These are phyloP conservation scores for Globisporangium polare DNA, from an alignment of 352 stramenopile genomes.

Conservation along the genomic window DNA sequence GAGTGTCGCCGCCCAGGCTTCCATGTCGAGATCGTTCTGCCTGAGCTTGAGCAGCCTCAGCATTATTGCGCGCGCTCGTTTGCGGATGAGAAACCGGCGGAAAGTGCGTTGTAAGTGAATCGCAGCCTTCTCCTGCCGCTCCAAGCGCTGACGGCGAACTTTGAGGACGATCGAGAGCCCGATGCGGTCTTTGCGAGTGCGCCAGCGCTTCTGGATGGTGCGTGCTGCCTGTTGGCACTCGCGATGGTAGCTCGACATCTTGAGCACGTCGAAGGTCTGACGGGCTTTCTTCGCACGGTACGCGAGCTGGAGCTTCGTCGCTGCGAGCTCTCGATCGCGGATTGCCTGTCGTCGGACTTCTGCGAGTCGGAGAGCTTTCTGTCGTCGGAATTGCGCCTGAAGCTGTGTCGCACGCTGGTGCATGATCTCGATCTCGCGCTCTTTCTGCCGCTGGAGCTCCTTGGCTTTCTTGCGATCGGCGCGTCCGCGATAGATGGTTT, in stretches of 20 bases:
- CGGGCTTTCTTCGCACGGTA: conserved; percentile 50
- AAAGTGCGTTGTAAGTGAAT: conserved; percentile 44
- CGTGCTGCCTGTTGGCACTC: conserved; percentile 33
- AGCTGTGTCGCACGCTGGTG: conserved; percentile 42
- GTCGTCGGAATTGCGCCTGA: conserved; percentile 48
- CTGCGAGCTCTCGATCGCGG: conserved; percentile 35
- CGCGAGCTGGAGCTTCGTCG: conserved; percentile 51
- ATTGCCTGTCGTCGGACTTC: conserved; percentile 23
- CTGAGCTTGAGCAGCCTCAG: conserved; percentile 36
- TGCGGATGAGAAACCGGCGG: conserved; percentile 40
- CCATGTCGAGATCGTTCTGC: conserved; percentile 50
- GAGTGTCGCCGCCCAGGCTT: conserved; percentile 59
- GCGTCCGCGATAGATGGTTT: conserved; percentile 52
- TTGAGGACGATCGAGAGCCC: conserved; percentile 36
- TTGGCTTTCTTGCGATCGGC: conserved; percentile 39
- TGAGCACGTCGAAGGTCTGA: conserved; percentile 35
- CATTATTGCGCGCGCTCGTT: conserved; percentile 41
- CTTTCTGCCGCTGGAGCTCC: conserved; percentile 27
- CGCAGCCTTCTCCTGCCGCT: conserved; percentile 30
- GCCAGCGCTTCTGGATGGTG: conserved; percentile 53
- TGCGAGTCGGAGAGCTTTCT: conserved; percentile 28
- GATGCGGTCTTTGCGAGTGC: conserved; percentile 38
- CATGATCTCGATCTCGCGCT: conserved; percentile 26
- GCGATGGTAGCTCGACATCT: conserved; percentile 32
- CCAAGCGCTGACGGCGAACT: conserved; percentile 25